Base-by-base conservation (phyloP, 768 basidiomycete species). In the Sistotremastrum niveocremeum region DNA sequence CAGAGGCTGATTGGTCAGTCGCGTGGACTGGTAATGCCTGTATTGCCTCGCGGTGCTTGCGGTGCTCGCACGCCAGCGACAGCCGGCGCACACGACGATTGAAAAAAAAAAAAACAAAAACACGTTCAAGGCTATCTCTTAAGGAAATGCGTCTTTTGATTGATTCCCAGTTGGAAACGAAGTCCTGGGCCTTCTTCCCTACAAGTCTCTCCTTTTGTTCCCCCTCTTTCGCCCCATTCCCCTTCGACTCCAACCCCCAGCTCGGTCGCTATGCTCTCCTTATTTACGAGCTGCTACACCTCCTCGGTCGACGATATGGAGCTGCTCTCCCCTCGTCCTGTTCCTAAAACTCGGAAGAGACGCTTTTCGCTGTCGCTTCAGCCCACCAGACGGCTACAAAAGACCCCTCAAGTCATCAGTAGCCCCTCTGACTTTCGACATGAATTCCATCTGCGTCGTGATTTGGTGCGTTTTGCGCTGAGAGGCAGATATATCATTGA, bases 401-500 rank as follows among this genome's bases (percentile, higher is more conserved):
- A 44, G 39, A 42, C 42, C 39, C 46, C 43, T 47, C 46, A 45
- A 47, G n/a, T 39, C 20, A 55, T 55, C 43, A 50, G 52, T 11
- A 28, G 44, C 28, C 54, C 54, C 29, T 46, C 49, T 5, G 45
- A 51, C 45, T 55, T 55, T 44, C 44, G 45, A 5, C 54, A 55
- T 42, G 50, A 53, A 35, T 20, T 39, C 32, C 54, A 55, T 41
- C 44, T 55, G 32, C 52, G 54, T 8, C 49, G 39, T 38, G 54
- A 55, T 30, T 28, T 46, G 37, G 54, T 55, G 38, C n/a, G 54
- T 47, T 35, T 34, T 20, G 12, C 28, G 12, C 11, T 37, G 42
- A 34, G 41, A 7, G n/a, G 12, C 39, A 29, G 34, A 20, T 28
- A 10, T 10, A 34, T 10, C 10, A 29, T 41, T 28, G 31, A 20